A percentile compares a stretch with the other conserved stretches of the same genome.
phyloP scores from a whole-genome alignment of 306 rosid genomes.

The Cucumis hystrix region DNA sequence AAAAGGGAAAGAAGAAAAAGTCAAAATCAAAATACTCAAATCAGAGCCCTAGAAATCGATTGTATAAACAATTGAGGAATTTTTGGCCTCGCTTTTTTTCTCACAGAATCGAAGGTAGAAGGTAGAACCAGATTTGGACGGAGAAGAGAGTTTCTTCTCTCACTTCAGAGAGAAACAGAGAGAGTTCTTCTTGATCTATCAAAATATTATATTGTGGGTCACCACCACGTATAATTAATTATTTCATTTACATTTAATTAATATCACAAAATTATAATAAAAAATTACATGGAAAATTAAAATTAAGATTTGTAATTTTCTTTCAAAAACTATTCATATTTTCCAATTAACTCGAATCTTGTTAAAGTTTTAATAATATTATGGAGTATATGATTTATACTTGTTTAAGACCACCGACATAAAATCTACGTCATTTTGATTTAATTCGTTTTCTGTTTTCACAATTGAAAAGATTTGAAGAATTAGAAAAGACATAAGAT shows the following conservation, averaged over 20 bases:
- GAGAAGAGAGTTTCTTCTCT: conserved; percentile 1
- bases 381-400: too few relatives aligned
- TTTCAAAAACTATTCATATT: too few relatives aligned
- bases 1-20: not conserved
- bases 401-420: not conserved
- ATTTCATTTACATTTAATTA: not conserved
- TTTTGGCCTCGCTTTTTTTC: not conserved
- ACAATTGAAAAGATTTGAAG: too few relatives aligned
- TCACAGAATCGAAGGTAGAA: not conserved
- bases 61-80: not conserved
- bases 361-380: too few relatives aligned
- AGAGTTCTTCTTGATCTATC: not conserved
- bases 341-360: too few relatives aligned
- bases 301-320: too few relatives aligned
- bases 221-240: not conserved
- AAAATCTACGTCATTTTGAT: not conserved
- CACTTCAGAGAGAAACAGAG: not conserved
- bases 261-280: not conserved
- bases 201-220: not conserved
- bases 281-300: not conserved
- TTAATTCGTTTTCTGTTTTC: not conserved
- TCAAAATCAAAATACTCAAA: not conserved
- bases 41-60: not conserved
- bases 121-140: not conserved
- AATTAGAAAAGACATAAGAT: too few relatives aligned